phyloP scores from a whole-genome alignment of 169 alveolate species.

The Plasmodium inui region DNA sequence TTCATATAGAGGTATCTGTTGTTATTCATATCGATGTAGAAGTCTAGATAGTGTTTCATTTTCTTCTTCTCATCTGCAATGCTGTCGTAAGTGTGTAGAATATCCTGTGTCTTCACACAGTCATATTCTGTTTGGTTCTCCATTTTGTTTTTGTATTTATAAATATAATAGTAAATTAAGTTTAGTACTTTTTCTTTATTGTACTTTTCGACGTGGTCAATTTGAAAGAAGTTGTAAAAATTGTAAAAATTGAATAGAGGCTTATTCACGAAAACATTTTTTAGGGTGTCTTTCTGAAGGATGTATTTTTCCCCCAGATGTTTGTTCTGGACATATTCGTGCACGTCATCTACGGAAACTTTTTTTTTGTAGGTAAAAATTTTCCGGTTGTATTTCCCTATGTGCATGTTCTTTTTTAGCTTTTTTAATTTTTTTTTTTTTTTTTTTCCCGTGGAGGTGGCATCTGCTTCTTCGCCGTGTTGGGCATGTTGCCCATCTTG shows the following conservation, averaged over 20 bases:
- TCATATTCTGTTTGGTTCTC: constrained; percentile 42
- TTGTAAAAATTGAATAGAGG: constrained; percentile 75
- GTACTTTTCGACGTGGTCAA: constrained; percentile 74
- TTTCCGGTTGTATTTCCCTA: constrained; percentile 66
- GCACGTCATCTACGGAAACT: constrained; percentile 50
- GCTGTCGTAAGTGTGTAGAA: constrained; percentile 20
- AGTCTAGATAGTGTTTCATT: constrained; percentile 68
- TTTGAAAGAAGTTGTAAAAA: constrained; percentile 71
- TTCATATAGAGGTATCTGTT: constrained; percentile 70
- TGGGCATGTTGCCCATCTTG: not conserved
- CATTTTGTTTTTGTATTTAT: constrained; percentile 63
- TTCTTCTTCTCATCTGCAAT: constrained; percentile 45
- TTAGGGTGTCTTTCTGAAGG: constrained; percentile 56
- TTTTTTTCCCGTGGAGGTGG: not conserved
- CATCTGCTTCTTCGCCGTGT: not conserved
- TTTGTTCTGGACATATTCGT: constrained; percentile 37
- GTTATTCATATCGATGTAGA: constrained; percentile 66
- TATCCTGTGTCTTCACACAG: constrained; percentile 32
- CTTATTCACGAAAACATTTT: constrained; percentile 67
- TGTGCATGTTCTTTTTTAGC: constrained; percentile 70
- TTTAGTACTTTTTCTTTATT: constrained; percentile 65
- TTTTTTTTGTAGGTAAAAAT: constrained; percentile 53
- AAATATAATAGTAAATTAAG: constrained; percentile 65
- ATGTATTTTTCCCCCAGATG: constrained; percentile 59
- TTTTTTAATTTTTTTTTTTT: constrained; percentile 60